Conservation (phyloP, 768 basidiomycete genomes). For the Kwoniella dejecticola region DNA sequence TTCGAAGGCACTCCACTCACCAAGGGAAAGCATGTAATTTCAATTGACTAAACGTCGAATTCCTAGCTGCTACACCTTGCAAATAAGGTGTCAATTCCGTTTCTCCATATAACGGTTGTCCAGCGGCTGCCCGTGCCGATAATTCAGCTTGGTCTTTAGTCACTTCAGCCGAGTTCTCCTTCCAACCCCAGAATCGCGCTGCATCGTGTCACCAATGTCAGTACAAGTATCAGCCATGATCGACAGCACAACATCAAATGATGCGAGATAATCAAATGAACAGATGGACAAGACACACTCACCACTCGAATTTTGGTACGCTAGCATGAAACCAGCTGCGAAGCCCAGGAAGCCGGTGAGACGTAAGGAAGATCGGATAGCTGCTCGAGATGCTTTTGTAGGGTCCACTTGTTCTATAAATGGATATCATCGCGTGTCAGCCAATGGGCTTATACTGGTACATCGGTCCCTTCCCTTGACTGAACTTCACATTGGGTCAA, state of each 20-base stretch:
- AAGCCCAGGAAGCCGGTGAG: slow-evolving; percentile 73
- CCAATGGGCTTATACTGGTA: not conserved
- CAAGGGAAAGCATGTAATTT: slow-evolving; percentile 83
- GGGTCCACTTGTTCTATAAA: slow-evolving; percentile 55
- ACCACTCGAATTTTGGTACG: slow-evolving; percentile 89
- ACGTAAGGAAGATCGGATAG: slow-evolving; percentile 53
- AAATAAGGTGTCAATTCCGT: slow-evolving; percentile 81
- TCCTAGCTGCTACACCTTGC: slow-evolving; percentile 79
- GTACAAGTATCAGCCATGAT: too few relatives aligned
- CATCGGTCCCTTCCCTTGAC: too few relatives aligned
- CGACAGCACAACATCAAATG: not conserved
- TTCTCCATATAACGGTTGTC: slow-evolving; percentile 82
- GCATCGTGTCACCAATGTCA: too few relatives aligned
- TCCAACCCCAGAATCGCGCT: slow-evolving; percentile 52
- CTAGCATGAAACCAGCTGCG: slow-evolving; percentile 84
- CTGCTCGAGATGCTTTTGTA: slow-evolving; percentile 51
- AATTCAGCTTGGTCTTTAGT: slow-evolving; percentile 76
- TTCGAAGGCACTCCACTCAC: slow-evolving; percentile 57
- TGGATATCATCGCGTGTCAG: not conserved
- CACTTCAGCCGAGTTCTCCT: slow-evolving; percentile 65
- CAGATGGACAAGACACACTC: slow-evolving; percentile 55
- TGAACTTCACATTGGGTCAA: too few relatives aligned
- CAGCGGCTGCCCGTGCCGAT: slow-evolving; percentile 69
- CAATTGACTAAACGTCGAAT: slow-evolving; percentile 89
- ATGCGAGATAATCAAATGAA: not conserved